Evolutionary conservation across 176 grass and related monocot species (phyloP).

Genomic region (Cenchrus purpureus): DNA sequence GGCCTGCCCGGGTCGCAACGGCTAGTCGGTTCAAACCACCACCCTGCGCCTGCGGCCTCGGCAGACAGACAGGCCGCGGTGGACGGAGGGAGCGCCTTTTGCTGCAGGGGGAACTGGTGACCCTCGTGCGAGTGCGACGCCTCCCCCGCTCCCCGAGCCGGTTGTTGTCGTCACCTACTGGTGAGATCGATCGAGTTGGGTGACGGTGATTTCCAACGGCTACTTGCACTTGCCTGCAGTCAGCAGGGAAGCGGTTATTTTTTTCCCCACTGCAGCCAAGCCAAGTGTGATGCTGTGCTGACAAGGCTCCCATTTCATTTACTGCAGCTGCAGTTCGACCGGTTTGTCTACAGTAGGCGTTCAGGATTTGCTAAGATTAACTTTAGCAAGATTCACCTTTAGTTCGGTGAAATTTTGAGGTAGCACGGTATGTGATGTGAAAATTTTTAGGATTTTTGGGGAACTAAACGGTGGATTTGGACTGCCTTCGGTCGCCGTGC

Average conservation of each 20-base stretch:
- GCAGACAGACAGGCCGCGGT: background rate
- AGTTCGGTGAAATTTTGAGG: no score
- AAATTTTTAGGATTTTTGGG: no score
- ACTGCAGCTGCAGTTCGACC: no score
- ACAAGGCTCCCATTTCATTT: no score
- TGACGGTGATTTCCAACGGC: slow-evolving; percentile 25
- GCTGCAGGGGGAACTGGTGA: background rate
- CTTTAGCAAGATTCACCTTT: no score
- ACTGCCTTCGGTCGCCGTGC: no score
- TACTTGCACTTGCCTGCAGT: background rate
- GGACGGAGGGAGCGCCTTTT: background rate
- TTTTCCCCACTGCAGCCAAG: no score
- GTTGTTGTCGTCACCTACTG: background rate
- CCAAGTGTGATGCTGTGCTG: background rate
- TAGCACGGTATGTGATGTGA: no score
- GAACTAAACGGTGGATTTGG: no score
- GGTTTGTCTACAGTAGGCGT: no score
- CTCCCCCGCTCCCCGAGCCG: background rate
- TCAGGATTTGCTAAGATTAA: no score
- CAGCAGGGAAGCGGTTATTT: background rate
- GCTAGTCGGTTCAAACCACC: slow-evolving; percentile 18
- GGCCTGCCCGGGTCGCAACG: slow-evolving; percentile 20
- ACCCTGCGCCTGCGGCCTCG: no score
- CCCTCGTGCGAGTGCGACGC: background rate
- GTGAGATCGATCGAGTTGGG: background rate